Conservation (phyloP, 2,329 filamentous ascomycete species). For the Epichloe uncinata region DNA sequence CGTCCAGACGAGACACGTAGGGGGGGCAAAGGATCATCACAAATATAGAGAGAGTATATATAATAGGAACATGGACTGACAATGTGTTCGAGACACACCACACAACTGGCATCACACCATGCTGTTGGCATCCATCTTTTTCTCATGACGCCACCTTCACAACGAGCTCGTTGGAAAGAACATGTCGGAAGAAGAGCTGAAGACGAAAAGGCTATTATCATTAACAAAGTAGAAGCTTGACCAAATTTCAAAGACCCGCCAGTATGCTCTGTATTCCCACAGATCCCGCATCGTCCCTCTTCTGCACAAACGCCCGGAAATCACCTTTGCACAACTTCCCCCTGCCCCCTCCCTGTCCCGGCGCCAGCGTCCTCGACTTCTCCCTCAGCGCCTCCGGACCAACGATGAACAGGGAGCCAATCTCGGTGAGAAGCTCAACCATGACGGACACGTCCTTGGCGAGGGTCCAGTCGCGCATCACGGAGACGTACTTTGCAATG, state of each 20-base stretch:
- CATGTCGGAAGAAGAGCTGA: background rate
- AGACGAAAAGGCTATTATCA: background rate
- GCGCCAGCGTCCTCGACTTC: conserved; percentile 46
- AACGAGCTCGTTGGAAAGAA: background rate
- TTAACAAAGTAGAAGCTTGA: background rate
- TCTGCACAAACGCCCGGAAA: conserved; percentile 73
- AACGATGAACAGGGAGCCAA: conserved; percentile 92
- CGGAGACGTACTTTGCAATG: conserved; percentile 81
- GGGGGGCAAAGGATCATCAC: too few species aligned
- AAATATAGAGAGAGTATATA: too few species aligned
- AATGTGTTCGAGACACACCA: too few species aligned
- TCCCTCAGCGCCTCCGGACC: conserved; percentile 66
- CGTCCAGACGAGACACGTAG: too few species aligned
- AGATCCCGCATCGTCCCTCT: conserved; percentile 70
- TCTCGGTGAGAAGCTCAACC: conserved; percentile 80
- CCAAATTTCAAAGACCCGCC: conserved; percentile 39
- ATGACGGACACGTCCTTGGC: conserved; percentile 52
- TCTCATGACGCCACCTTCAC: background rate
- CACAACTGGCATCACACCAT: too few species aligned
- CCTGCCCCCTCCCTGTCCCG: conserved; percentile 29
- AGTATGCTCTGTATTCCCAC: conserved; percentile 75
- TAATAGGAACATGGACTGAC: too few species aligned
- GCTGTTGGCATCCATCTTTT: too few species aligned
- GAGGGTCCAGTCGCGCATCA: conserved; percentile 71
- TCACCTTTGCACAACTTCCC: conserved; percentile 52